Base-by-base conservation (phyloP, 495 filamentous ascomycete species). In the Oleoguttula mirabilis region DNA sequence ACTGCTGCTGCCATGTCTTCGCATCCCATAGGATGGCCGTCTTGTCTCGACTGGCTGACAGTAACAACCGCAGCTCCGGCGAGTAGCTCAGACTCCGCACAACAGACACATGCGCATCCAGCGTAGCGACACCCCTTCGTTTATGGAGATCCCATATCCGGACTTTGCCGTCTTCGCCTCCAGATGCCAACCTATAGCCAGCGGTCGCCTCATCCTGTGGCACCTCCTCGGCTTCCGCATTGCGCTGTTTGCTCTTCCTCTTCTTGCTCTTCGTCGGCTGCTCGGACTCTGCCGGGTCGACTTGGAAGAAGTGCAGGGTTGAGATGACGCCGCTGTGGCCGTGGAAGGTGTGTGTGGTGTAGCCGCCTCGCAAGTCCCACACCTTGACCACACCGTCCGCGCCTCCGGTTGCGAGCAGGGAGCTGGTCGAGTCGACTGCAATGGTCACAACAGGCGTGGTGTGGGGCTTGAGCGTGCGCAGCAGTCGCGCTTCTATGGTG, bases 371-470 rank as follows among this genome's bases (percentile, higher is more conserved):
- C 27, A 99, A 88, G 64, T 99, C 92, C 86, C 85, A 96, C 39
- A 99, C 79, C 60, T 99, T 99, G 47, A 94, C 80, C 3, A 78
- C 71, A 20, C 90, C 90, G 62, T 96, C 90, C 6, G 90, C 84
- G 19, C 76, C 83, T 40, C 90, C 90, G 15, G 88, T 94, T 25
- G 88, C 90, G 30, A 96, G 64, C 10, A 99, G 66, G 11, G 88
- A 95, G 53, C 88, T 79, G 2, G 87, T 94, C 23, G 70, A 67
- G 58, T 99, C 90, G 33, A 86, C 72, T 12, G 82, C 76, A 12
- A 83, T 69, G 3, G 88, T 84, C 7, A 94, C 74, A 10, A 95
- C 84, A 1, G 90, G 90, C 3, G 86, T 78, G 2, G 76, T 70
- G 57, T 95, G 92, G n/a, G 90, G 85, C 60, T 93, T 93, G 30